Evolutionary conservation across 805 yeast species (phyloP).

Genomic region (Saccharomycopsis fodiens): DNA sequence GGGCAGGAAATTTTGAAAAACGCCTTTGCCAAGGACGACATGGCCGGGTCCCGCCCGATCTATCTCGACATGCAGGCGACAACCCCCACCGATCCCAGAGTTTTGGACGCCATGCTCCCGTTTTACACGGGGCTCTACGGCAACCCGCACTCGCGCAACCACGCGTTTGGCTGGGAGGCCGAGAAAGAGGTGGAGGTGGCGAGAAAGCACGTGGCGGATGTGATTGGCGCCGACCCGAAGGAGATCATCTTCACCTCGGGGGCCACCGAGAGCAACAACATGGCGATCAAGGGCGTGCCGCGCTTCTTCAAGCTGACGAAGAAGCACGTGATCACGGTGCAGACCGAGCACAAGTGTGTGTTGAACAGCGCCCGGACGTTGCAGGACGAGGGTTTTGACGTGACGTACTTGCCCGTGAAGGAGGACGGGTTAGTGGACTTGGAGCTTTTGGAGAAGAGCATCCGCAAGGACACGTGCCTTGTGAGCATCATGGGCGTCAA

Average conservation of each 20-base stretch:
- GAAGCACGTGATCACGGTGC: conserved; percentile 90
- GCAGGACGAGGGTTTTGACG: conserved; percentile 95
- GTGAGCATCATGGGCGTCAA: conserved; percentile 96
- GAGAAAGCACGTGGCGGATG: conserved; percentile 69
- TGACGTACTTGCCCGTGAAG: conserved; percentile 83
- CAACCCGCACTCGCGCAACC: conserved; percentile 96
- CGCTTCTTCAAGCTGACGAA: conserved; percentile 85
- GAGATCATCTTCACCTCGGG: conserved; percentile 97
- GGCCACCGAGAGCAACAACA: conserved; percentile 95
- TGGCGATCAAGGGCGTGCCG: conserved; percentile 93
- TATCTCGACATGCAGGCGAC: conserved; percentile 98
- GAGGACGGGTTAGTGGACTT: conserved; percentile 72
- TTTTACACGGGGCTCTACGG: conserved; percentile 92
- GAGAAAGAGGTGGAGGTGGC: conserved; percentile 87
- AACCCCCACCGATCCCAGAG: conserved; percentile 96
- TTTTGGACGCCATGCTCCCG: conserved; percentile 76
- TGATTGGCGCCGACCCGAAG: conserved; percentile 90
- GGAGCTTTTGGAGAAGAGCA: conserved; percentile 71
- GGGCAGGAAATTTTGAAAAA: conserved; percentile 11
- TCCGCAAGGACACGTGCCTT: conserved; percentile 83
- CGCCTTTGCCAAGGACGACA: conserved; percentile 22
- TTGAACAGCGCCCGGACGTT: conserved; percentile 89
- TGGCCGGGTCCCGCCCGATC: conserved; percentile 76
- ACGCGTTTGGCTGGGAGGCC: conserved; percentile 98
- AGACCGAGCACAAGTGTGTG: conserved; percentile 99